These are phyloP conservation scores for Xerocomellus chrysenteron DNA, from an alignment of 768 basidiomycete species.

Conservation along the genomic window DNA sequence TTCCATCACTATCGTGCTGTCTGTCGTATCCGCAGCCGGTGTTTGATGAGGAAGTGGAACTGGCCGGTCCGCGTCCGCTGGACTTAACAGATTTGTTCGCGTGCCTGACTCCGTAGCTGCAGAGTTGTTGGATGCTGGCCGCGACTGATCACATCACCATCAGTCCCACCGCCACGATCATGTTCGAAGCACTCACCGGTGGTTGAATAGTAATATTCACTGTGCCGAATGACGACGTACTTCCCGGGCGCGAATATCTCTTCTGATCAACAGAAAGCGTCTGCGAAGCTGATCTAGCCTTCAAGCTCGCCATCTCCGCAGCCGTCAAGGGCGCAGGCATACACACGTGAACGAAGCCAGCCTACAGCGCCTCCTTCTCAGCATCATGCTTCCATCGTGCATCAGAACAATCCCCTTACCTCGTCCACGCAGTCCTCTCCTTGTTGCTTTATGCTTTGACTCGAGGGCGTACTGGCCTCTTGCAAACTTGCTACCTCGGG, in stretches of 20 bases:
- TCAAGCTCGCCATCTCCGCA: constrained; percentile 24
- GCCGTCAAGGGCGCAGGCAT: constrained; percentile 31
- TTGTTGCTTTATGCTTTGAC: constrained; percentile 33
- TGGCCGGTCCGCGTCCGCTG: constrained; percentile 40
- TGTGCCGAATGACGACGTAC: constrained; percentile 31
- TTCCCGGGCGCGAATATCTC: constrained; percentile 26
- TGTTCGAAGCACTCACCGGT: constrained; percentile 22
- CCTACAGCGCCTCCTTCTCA: constrained; percentile 15
- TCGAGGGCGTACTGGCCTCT: constrained; percentile 22
- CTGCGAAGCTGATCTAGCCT: constrained; percentile 15
- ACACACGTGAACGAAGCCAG: constrained; percentile 36
- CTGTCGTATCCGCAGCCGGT: constrained; percentile 1
- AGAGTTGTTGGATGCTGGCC: constrained; percentile 39
- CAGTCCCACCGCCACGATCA: not conserved
- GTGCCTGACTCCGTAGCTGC: constrained; percentile 23
- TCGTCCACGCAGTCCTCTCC: constrained; percentile 38
- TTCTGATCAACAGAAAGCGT: constrained; percentile 25
- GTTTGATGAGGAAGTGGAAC: constrained; percentile 30
- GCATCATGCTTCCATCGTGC: constrained; percentile 12
- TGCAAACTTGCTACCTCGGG: constrained; percentile 50
- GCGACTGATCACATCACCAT: constrained; percentile 31
- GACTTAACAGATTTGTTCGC: constrained; percentile 35
- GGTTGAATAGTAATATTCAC: constrained; percentile 34
- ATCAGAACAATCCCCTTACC: constrained; percentile 18
- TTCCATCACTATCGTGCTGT: constrained; percentile 23